phyloP scores from a whole-genome alignment of 345 rosid species.

The Melastoma malabathricum region DNA sequence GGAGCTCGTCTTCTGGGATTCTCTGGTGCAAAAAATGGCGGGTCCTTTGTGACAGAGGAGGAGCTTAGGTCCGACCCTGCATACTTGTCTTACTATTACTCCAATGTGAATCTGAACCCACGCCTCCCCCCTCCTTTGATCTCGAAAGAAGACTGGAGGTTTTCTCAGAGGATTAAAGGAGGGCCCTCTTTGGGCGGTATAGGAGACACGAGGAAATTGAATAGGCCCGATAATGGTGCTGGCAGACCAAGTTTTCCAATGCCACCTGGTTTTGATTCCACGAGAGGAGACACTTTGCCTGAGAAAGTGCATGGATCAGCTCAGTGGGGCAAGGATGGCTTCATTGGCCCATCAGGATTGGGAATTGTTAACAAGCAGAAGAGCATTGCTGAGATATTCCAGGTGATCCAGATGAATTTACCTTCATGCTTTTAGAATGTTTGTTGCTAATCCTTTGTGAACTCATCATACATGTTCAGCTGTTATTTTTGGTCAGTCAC shows the following conservation, averaged over 20 bases:
- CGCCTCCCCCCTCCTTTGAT: slow-evolving; percentile 85
- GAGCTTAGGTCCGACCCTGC: slow-evolving; percentile 78
- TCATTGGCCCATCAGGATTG: slow-evolving; percentile 59
- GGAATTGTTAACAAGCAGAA: slow-evolving; percentile 61
- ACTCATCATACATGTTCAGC: neutral
- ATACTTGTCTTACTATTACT: slow-evolving; percentile 53
- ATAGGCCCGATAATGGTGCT: slow-evolving; percentile 26
- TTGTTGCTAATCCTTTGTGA: neutral
- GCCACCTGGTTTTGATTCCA: slow-evolving; percentile 72
- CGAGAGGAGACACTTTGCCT: slow-evolving; percentile 34
- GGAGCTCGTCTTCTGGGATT: slow-evolving; percentile 27
- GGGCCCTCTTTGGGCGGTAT: slow-evolving; percentile 48
- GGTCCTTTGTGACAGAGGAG: slow-evolving; percentile 37
- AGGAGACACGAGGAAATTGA: slow-evolving; percentile 58
- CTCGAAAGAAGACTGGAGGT: slow-evolving; percentile 81
- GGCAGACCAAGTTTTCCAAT: slow-evolving; percentile 43
- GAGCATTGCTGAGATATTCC: slow-evolving; percentile 69
- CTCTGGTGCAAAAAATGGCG: slow-evolving; percentile 28
- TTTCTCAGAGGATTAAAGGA: slow-evolving; percentile 61
- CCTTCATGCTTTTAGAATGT: too few species aligned
- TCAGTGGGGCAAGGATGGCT: slow-evolving; percentile 77
- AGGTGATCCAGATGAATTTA: slow-evolving; percentile 25
- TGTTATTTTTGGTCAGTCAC: neutral
- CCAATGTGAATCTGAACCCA: slow-evolving; percentile 73
- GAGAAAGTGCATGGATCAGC: slow-evolving; percentile 33